A percentile compares a stretch with the other conserved stretches of the same genome.
Evolutionary conservation across 2,329 filamentous ascomycete species (phyloP).

Genomic region (Hypoxylon sp.): DNA sequence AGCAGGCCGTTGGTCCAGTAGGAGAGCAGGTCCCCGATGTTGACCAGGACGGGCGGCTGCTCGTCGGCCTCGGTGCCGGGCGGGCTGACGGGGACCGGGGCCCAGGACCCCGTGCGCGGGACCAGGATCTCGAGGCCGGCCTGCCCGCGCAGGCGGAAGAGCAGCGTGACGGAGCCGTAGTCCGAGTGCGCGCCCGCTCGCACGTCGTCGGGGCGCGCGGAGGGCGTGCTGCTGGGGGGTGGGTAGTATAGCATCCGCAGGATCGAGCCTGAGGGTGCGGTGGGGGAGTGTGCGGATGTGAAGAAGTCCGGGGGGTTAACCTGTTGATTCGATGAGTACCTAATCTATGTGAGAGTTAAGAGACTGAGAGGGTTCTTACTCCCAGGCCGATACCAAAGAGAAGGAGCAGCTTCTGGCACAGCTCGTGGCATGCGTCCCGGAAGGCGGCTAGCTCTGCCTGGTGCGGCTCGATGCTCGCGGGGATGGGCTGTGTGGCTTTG

Average conservation of each 20-base stretch:
- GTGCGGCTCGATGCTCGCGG: constrained; percentile 69
- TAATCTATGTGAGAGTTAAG: constrained; percentile 1
- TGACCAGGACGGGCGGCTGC: constrained; percentile 82
- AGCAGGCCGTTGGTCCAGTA: constrained; percentile 94
- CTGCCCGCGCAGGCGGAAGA: constrained; percentile 89
- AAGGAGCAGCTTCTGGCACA: constrained; percentile 79
- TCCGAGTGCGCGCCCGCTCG: constrained; percentile 93
- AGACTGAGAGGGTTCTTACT: constrained; percentile 55
- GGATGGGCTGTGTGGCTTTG: constrained; percentile 82
- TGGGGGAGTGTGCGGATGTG: constrained; percentile 62
- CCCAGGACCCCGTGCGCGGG: constrained; percentile 66
- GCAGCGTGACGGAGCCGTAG: constrained; percentile 78
- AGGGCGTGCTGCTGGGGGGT: constrained; percentile 59
- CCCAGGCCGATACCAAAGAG: constrained; percentile 84
- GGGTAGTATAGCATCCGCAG: constrained; percentile 82
- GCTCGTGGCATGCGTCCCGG: constrained; percentile 74
- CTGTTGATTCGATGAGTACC: constrained; percentile 41
- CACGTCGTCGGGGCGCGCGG: constrained; percentile 69
- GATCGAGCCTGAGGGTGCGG: constrained; percentile 67
- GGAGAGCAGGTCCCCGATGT: constrained; percentile 76
- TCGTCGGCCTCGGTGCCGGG: constrained; percentile 68
- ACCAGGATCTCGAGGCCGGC: constrained; percentile 87
- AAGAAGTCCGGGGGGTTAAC: constrained; percentile 67
- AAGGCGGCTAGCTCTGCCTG: constrained; percentile 75
- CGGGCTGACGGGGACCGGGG: constrained; percentile 75